These are phyloP conservation scores for Leptomonas pyrrhocoris DNA, from an alignment of 208 protist species.

Conservation along the genomic window DNA sequence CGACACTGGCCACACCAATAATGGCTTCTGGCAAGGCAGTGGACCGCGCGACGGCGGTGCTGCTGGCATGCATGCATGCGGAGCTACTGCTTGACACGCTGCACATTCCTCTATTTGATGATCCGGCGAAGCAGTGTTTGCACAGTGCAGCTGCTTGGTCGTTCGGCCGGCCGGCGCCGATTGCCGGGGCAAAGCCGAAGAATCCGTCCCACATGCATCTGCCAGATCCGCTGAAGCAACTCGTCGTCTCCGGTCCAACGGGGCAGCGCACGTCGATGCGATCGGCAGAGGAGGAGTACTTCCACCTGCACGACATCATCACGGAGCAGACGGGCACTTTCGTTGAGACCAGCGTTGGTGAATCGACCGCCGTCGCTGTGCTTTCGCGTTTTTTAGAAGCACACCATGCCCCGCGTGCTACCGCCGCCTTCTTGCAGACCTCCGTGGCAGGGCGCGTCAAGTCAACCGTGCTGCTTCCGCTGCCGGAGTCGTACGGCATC, in stretches of 20 bases:
- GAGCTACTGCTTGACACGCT: constrained; percentile 85
- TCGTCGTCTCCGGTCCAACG: constrained; percentile 10
- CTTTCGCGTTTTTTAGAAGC: constrained; percentile 50
- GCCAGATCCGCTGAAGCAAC: constrained; percentile 68
- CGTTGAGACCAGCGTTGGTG: constrained; percentile 50
- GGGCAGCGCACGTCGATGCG: constrained; percentile 44
- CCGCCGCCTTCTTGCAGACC: constrained; percentile 64
- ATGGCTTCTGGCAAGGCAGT: constrained; percentile 75
- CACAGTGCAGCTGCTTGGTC: constrained; percentile 81
- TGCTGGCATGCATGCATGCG: constrained; percentile 88
- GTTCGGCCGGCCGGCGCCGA: constrained; percentile 74
- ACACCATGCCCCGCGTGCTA: constrained; percentile 37
- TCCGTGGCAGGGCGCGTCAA: constrained; percentile 46
- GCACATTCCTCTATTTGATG: constrained; percentile 59
- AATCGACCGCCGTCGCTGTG: constrained; percentile 49
- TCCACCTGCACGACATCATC: constrained; percentile 60
- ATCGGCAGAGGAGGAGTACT: constrained; percentile 70
- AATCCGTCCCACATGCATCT: constrained; percentile 55
- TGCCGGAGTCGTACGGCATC: constrained; percentile 72
- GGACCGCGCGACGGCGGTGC: constrained; percentile 48
- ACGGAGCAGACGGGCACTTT: constrained; percentile 64
- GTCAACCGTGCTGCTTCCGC: constrained; percentile 80
- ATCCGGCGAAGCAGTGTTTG: constrained; percentile 58
- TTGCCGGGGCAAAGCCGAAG: constrained; percentile 45
- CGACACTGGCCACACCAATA: constrained; percentile 16